These are phyloP conservation scores for Talaromyces sp. DNA, from an alignment of 2,329 filamentous ascomycete species.

Conservation along the genomic window DNA sequence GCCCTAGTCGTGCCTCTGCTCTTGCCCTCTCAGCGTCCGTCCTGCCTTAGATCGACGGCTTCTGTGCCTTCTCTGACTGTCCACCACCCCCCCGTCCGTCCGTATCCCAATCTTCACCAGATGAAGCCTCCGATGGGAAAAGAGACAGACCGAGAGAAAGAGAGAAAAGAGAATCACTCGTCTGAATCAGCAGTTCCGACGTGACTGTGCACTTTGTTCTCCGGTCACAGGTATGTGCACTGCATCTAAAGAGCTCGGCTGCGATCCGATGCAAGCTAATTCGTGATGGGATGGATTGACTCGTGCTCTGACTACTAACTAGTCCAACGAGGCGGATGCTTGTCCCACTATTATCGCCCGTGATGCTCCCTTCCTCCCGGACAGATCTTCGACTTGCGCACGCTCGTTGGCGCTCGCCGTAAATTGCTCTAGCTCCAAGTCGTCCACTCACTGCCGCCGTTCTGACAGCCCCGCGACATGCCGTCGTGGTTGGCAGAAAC, in stretches of 20 bases:
- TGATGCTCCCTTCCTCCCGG: constrained; percentile 16
- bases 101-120: background rate
- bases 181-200: background rate
- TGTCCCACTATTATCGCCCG: background rate
- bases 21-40: background rate
- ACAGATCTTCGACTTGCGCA: constrained; percentile 13
- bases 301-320: background rate
- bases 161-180: background rate
- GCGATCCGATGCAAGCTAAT: constrained; percentile 18
- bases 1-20: no score
- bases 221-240: background rate
- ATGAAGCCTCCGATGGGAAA: background rate
- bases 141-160: background rate
- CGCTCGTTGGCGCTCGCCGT: constrained; percentile 19
- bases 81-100: background rate
- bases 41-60: background rate
- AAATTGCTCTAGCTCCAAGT: constrained; percentile 15
- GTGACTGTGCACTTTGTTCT: no score
- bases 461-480: constrained; percentile 15
- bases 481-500: constrained; percentile 12
- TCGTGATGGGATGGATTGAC: background rate
- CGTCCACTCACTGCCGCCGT: constrained; percentile 16
- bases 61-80: background rate
- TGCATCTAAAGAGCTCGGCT: constrained; percentile 11
- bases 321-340: background rate